These are phyloP conservation scores for Berkeleyomyces rouxiae DNA, from an alignment of 2,329 filamentous ascomycete species.

Conservation along the genomic window DNA sequence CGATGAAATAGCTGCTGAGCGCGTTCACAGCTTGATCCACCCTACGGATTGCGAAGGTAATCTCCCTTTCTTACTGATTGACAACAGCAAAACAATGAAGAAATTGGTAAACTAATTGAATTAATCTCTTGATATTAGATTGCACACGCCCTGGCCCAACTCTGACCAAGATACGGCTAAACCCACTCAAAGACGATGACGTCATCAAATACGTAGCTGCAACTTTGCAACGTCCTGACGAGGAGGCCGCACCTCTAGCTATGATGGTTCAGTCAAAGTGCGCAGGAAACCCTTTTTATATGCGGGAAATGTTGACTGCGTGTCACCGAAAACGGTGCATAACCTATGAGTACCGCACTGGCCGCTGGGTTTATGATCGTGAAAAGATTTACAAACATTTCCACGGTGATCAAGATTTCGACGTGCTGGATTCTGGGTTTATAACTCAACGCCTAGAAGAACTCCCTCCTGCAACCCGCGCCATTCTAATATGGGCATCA, in stretches of 20 bases:
- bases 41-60: constrained; percentile 37
- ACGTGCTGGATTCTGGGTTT: constrained; percentile 68
- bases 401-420: constrained; percentile 58
- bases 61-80: neutral
- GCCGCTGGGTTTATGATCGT: constrained; percentile 69
- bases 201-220: constrained; percentile 68
- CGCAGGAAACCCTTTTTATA: constrained; percentile 76
- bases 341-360: constrained; percentile 76
- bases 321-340: constrained; percentile 78
- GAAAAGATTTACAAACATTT: constrained; percentile 79
- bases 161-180: constrained; percentile 54
- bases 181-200: constrained; percentile 60
- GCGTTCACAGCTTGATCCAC: constrained; percentile 36
- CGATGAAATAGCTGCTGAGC: constrained; percentile 43
- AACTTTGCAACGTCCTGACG: constrained; percentile 57
- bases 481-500: constrained; percentile 73
- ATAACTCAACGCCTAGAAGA: constrained; percentile 63
- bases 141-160: constrained; percentile 31
- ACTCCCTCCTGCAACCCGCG: constrained; percentile 54
- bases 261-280: constrained; percentile 82
- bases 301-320: constrained; percentile 75
- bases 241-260: constrained; percentile 60
- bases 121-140: constrained; percentile 20
- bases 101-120: neutral
- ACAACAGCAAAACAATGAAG: neutral